Evolutionary conservation across 1,284 basidiomycete species (phyloP), one percentile per base, ranked within the genome.

Genomic region (Puccinia brachypodii): DNA sequence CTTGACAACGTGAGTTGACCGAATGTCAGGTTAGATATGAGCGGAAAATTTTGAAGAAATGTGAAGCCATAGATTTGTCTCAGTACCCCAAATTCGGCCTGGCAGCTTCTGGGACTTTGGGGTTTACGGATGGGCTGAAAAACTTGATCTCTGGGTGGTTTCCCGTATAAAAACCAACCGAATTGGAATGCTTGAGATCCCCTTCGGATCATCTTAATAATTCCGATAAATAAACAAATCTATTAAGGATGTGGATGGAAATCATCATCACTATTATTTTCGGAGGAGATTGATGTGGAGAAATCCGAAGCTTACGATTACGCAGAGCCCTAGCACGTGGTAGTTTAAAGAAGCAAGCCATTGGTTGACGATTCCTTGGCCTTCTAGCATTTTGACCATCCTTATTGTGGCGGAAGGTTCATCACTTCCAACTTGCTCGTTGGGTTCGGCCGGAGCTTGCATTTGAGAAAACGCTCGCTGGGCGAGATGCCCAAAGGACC

Each of bases 121-220:
- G 38, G 31, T 0, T 42, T 9, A 16, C 22, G 62, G 38, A 16
- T 31, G 14, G 40, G 58, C 38, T 28, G 22, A 22, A 53, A 47
- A n/a, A 47, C 33, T n/a, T 60, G 33, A 31, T 58, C 69, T 47
- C 44, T 42, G 3, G 47, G 68, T 6, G 44, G 40, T 47, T 79
- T 79, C 9, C 68, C 66, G 13, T 71, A 73, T 31, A 81, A 36
- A 74, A 73, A 81, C 78, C 78, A 81, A 73, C 78, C 78, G 22
- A 14, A 47, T n/a, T 50, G 69, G 69, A 81, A 81, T 42, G 68
- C 53, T 31, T 33, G 38, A 47, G 33, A 2, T 62, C 78, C 78
- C 58, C 78, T 71, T 38, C 69, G 53, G 36, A 50, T 36, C 42
- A 81, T 74, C 38, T 62, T n/a, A 8, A 73, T 62, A 11, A 81